phyloP scores from a whole-genome alignment of 768 basidiomycete species.

The Tulasnella sp. region DNA sequence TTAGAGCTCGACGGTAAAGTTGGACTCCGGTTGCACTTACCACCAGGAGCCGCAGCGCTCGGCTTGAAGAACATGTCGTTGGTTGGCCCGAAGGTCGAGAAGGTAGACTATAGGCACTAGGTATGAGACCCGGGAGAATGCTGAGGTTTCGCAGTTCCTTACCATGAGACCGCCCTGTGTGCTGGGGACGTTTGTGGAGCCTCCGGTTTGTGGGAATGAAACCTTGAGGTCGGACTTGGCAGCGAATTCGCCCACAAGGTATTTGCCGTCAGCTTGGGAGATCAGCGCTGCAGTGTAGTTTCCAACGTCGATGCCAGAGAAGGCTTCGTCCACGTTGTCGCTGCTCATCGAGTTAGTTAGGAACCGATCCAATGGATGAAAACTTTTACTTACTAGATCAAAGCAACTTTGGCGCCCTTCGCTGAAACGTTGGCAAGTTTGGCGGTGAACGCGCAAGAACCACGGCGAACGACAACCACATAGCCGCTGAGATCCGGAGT shows the following conservation, averaged over 20 bases:
- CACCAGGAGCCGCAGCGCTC: conserved; percentile 36
- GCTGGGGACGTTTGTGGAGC: neutral
- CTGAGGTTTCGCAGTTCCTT: neutral
- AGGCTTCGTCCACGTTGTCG: conserved; percentile 50
- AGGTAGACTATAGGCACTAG: conserved; percentile 27
- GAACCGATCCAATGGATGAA: neutral
- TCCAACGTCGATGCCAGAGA: conserved; percentile 40
- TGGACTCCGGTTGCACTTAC: neutral
- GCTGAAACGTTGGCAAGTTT: conserved; percentile 55
- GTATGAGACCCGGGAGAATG: neutral
- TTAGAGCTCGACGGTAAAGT: neutral
- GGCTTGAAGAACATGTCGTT: conserved; percentile 39
- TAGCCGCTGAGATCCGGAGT: conserved; percentile 38
- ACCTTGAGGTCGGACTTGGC: neutral
- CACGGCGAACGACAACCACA: conserved; percentile 40
- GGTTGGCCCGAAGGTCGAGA: conserved; percentile 40
- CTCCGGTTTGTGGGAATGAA: conserved; percentile 24
- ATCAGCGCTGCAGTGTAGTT: conserved; percentile 44
- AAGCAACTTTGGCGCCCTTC: conserved; percentile 48
- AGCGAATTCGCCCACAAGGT: conserved; percentile 23
- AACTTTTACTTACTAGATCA: conserved; percentile 46
- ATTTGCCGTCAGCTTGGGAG: conserved; percentile 50
- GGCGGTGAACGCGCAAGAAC: conserved; percentile 38
- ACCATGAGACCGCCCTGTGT: conserved; percentile 35
- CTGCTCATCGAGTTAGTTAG: neutral